phyloP scores from a whole-genome alignment of 805 yeast species.

The Metschnikowia anglica region DNA sequence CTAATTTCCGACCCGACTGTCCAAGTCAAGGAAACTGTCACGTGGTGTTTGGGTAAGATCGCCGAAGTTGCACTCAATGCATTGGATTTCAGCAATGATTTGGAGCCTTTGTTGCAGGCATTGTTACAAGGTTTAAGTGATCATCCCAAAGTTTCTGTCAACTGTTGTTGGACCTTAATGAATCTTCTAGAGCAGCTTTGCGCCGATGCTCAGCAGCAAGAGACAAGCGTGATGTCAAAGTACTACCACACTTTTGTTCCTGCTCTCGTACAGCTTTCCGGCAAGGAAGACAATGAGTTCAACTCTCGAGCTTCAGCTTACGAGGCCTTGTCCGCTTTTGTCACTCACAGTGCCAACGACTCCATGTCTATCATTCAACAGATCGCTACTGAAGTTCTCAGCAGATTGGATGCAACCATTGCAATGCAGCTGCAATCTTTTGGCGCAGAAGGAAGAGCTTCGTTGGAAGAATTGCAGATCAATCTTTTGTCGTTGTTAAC shows the following conservation, averaged over 20 bases:
- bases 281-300: slow-evolving; percentile 76
- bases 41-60: slow-evolving; percentile 97
- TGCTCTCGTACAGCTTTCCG: slow-evolving; percentile 65
- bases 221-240: slow-evolving; percentile 66
- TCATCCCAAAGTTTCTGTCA: slow-evolving; percentile 91
- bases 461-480: slow-evolving; percentile 85
- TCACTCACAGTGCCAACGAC: slow-evolving; percentile 68
- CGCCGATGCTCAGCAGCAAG: slow-evolving; percentile 46
- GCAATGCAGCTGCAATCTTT: slow-evolving; percentile 53
- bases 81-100: slow-evolving; percentile 59
- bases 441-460: slow-evolving; percentile 67
- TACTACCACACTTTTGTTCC: slow-evolving; percentile 72
- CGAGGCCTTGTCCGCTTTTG: slow-evolving; percentile 85
- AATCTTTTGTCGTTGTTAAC: slow-evolving; percentile 77
- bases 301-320: slow-evolving; percentile 94
- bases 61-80: slow-evolving; percentile 84
- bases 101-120: slow-evolving; percentile 73
- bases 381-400: slow-evolving; percentile 72
- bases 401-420: slow-evolving; percentile 70
- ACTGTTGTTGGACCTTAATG: slow-evolving; percentile 96
- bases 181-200: slow-evolving; percentile 84
- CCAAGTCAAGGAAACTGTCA: slow-evolving; percentile 94
- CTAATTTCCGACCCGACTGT: slow-evolving; percentile 73
- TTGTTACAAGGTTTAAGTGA: slow-evolving; percentile 80
- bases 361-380: slow-evolving; percentile 66